Evolutionary conservation across 1,139 yeast genomes (phyloP).

Genomic region (Zygosaccharomyces pseudobailii): DNA sequence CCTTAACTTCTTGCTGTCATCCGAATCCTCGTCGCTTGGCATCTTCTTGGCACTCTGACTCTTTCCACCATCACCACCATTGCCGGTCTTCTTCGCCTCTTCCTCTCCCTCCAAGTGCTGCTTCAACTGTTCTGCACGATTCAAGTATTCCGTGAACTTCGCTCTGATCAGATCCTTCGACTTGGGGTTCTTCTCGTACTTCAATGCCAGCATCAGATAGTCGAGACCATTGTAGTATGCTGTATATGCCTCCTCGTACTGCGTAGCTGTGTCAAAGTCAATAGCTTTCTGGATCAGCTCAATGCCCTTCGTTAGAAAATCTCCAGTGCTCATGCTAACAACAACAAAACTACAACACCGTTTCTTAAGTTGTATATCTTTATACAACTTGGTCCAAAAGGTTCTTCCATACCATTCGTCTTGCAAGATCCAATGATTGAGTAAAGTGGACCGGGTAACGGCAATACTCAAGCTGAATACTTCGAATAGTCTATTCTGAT

Average conservation of each 20-base stretch:
- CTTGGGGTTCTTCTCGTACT: conserved; percentile 88
- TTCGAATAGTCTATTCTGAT: conserved; percentile 29
- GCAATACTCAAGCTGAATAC: conserved; percentile 18
- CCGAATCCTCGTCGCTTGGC: conserved; percentile 65
- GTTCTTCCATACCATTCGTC: background rate
- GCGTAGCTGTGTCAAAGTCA: conserved; percentile 86
- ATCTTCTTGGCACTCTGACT: conserved; percentile 14
- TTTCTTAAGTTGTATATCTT: background rate
- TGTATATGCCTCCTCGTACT: conserved; percentile 91
- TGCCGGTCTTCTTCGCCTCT: conserved; percentile 32
- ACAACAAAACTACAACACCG: background rate
- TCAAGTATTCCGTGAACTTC: conserved; percentile 84
- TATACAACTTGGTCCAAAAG: background rate
- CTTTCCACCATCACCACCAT: conserved; percentile 31
- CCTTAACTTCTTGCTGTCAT: conserved; percentile 80
- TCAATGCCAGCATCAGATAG: conserved; percentile 90
- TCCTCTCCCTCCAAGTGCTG: conserved; percentile 72
- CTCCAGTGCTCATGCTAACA: conserved; percentile 53
- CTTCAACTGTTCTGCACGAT: conserved; percentile 91
- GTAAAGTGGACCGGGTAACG: conserved; percentile 10
- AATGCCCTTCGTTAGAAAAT: conserved; percentile 87
- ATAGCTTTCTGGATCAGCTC: conserved; percentile 92
- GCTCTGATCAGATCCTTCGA: conserved; percentile 85
- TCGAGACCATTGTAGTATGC: conserved; percentile 91
- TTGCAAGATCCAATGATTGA: background rate